phyloP scores from a whole-genome alignment of 352 stramenopile species.

The Globisporangium mamillatum region DNA sequence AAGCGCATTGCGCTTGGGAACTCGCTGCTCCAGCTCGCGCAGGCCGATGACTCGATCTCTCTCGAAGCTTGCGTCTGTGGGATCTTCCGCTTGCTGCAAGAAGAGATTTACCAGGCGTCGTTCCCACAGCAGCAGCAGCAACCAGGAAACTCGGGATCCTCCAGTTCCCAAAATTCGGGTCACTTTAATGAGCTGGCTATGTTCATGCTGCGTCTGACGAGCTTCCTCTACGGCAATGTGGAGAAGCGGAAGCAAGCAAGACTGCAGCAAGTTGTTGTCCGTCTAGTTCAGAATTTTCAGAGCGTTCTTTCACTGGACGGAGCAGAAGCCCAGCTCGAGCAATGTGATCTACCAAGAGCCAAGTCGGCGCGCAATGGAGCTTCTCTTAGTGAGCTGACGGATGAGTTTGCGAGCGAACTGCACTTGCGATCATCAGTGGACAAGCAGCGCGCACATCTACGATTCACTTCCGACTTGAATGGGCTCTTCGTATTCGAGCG shows the following conservation, averaged over 20 bases:
- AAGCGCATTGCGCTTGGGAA: constrained; percentile 53
- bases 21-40: constrained; percentile 29
- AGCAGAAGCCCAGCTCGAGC: not conserved
- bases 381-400: not conserved
- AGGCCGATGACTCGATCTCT: constrained; percentile 18
- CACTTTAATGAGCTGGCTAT: constrained; percentile 29
- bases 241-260: constrained; percentile 18
- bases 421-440: constrained; percentile 21
- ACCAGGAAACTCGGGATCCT: not conserved
- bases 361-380: not conserved
- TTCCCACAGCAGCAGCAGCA: constrained; percentile 10
- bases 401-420: constrained; percentile 10
- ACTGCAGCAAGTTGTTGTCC: constrained; percentile 32
- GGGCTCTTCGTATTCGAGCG: constrained; percentile 43
- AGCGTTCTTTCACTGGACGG: constrained; percentile 20
- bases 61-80: constrained; percentile 39
- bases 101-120: constrained; percentile 42
- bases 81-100: constrained; percentile 42
- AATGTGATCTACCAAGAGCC: constrained; percentile 10
- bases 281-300: constrained; percentile 29
- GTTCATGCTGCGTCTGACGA: constrained; percentile 32
- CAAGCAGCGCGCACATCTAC: constrained; percentile 51
- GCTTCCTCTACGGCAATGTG: constrained; percentile 29
- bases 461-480: constrained; percentile 42
- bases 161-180: not conserved